A percentile compares a stretch with the other conserved stretches of the same genome.
These are phyloP conservation scores for Termitomyces bulborhizus DNA, from an alignment of 768 basidiomycete species.

Conservation along the genomic window DNA sequence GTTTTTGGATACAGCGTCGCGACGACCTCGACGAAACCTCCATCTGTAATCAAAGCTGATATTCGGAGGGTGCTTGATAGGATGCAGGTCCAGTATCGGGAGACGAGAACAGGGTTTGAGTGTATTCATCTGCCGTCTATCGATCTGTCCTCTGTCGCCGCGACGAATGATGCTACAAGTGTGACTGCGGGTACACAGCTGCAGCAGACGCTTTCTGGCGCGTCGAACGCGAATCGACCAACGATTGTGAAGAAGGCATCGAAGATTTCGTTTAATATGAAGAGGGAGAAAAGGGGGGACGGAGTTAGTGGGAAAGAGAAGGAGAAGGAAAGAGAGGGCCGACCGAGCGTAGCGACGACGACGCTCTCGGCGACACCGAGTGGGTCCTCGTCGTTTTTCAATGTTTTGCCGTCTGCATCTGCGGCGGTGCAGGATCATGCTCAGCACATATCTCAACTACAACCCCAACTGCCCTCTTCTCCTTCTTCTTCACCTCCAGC, in stretches of 20 bases:
- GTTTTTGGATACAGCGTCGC: conserved; percentile 60
- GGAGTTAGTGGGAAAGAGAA: neutral
- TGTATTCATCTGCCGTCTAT: conserved; percentile 95
- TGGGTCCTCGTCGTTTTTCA: conserved; percentile 83
- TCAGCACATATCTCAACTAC: neutral
- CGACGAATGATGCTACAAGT: conserved; percentile 14
- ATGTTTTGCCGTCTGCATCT: conserved; percentile 45
- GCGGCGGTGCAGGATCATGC: conserved; percentile 10
- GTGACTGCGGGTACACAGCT: conserved; percentile 14
- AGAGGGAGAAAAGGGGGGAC: conserved; percentile 29
- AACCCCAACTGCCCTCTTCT: conserved; percentile 9
- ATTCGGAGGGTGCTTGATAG: conserved; percentile 84
- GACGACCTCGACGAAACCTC: conserved; percentile 90
- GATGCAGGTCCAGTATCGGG: conserved; percentile 93
- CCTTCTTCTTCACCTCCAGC: neutral
- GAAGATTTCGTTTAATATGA: conserved; percentile 70
- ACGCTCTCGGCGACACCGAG: conserved; percentile 61
- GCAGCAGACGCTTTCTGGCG: conserved; percentile 43
- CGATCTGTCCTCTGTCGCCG: conserved; percentile 72
- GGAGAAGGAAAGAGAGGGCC: conserved; percentile 20
- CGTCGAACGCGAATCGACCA: conserved; percentile 24
- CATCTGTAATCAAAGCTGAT: conserved; percentile 74
- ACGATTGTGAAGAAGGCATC: conserved; percentile 70
- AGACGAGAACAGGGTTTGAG: conserved; percentile 88
- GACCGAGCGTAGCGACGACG: conserved; percentile 36